phyloP scores from a whole-genome alignment of 2,329 filamentous ascomycete genomes.

The Lasiodiplodia sp. region DNA sequence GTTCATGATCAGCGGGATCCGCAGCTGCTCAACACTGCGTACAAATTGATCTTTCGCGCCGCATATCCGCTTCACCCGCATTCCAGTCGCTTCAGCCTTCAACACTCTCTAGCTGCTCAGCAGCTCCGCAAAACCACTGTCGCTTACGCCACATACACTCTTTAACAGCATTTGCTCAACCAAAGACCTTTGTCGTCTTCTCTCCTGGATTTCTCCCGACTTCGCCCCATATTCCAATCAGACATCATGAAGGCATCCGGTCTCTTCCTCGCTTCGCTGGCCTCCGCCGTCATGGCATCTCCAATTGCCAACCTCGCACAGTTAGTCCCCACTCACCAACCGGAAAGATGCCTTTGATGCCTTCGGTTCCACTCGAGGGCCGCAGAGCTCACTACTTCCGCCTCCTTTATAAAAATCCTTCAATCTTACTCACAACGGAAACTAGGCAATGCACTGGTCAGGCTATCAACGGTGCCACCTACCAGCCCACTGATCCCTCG shows the following conservation, averaged over 20 bases:
- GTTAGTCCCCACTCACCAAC: background rate
- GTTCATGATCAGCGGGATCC: conserved; percentile 11
- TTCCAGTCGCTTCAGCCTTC: conserved; percentile 1
- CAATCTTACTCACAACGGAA: background rate
- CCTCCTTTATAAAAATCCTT: background rate
- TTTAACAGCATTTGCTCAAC: background rate
- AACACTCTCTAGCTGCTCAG: background rate
- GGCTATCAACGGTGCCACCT: background rate
- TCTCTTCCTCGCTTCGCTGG: background rate
- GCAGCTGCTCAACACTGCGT: conserved; percentile 4
- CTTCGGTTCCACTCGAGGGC: background rate
- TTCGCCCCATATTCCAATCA: background rate
- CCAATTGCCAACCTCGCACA: background rate
- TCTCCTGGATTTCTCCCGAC: background rate
- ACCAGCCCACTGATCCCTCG: background rate
- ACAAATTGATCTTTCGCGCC: conserved; percentile 17
- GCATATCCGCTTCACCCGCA: background rate
- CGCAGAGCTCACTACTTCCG: background rate
- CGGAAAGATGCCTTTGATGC: background rate
- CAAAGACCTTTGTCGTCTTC: background rate
- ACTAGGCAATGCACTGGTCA: background rate
- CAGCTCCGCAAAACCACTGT: background rate
- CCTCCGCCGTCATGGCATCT: background rate
- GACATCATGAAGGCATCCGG: background rate
- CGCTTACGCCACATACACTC: background rate